These are phyloP conservation scores for Entomortierella lignicola DNA, from an alignment of 192 early-diverging fungal species.

Conservation along the genomic window DNA sequence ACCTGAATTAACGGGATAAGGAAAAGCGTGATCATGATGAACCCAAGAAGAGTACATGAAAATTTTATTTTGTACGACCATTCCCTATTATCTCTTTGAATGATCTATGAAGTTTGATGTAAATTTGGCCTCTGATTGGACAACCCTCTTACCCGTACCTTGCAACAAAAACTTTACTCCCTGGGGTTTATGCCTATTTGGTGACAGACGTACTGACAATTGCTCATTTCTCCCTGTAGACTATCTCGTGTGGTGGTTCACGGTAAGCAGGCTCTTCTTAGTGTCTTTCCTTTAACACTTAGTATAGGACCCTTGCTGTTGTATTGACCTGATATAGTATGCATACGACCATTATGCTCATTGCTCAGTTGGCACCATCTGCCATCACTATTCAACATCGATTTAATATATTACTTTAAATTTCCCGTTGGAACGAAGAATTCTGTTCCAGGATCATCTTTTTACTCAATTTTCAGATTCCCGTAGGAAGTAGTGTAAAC, in stretches of 20 bases:
- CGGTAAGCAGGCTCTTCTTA: too few species aligned
- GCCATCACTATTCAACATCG: slow-evolving; percentile 4
- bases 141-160: not conserved
- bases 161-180: not conserved
- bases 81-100: slow-evolving; percentile 6
- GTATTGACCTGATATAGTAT: not conserved
- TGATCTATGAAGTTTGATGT: slow-evolving; percentile 18
- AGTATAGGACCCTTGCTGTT: not conserved
- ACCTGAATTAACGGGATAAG: too few species aligned
- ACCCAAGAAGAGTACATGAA: too few species aligned
- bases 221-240: not conserved
- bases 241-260: not conserved
- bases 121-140: slow-evolving; percentile 2
- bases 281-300: too few species aligned
- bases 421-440: too few species aligned
- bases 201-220: not conserved
- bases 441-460: too few species aligned
- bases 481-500: too few species aligned
- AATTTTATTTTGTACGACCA: slow-evolving; percentile 11
- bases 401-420: too few species aligned
- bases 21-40: too few species aligned
- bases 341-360: slow-evolving; percentile 5
- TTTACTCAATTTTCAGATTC: too few species aligned
- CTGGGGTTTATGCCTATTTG: too few species aligned
- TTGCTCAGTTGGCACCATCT: slow-evolving; percentile 3